Evolutionary conservation across 768 basidiomycete species (phyloP), one percentile per base, ranked within the genome.

Genomic region (Sutorius australiensis): DNA sequence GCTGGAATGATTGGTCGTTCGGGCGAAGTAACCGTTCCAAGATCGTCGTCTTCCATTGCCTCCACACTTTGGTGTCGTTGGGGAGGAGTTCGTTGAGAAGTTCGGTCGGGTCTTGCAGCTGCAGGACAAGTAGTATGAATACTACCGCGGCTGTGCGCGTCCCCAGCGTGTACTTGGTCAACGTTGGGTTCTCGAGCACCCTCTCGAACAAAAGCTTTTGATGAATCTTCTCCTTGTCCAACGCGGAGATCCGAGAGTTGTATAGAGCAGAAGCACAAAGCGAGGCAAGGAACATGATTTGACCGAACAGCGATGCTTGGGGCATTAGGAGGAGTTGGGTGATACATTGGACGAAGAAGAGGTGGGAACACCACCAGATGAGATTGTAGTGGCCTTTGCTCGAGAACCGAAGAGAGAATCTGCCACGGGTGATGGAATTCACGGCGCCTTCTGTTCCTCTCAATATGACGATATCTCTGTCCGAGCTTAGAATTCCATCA

Each of bases 151-250:
- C 16, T 0, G 63, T 66, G 16, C 59, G 53, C 0, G 55, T 65
- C 3, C 53, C 53, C 13, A 65, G 32, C 4, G 44, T 57, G 17
- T 57, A 65, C 33, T 51, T 57, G 34, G 49, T 52, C 48, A 66
- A 17, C 0, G 21, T 42, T 14, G 64, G 64, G 4, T 30, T 54
- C 19, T 48, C 38, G 10, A 65, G 46, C 1, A 60, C 52, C 1
- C 19, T 39, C n/a, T 50, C 30, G 16, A 65, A 28, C 28, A 65
- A 37, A 32, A 61, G 9, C 12, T 54, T 39, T 24, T 39, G 43
- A 2, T 64, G 60, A 4, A 64, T 46, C 21, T 48, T 56, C 10
- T 57, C 61, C 9, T 54, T 66, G 32, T 76, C 75, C 68, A 76
- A 51, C 7, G 61, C 64, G 6, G 63, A 61, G 9, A 68, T 32